Evolutionary conservation across 2,329 filamentous ascomycete genomes (phyloP).

Genomic region (Xylariaceae sp.): DNA sequence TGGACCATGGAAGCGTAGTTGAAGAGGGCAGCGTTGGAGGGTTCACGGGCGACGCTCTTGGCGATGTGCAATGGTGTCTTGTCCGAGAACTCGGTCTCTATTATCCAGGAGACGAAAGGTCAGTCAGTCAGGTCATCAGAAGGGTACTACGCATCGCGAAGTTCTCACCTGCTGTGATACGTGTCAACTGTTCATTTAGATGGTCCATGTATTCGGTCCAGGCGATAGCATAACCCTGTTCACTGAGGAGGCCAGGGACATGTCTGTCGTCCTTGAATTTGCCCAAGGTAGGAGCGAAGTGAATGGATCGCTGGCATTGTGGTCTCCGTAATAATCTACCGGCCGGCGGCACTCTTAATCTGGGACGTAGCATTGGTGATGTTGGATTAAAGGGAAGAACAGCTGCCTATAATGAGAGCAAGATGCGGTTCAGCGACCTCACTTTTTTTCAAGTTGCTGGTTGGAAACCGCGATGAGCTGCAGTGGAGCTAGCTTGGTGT

Average conservation of each 20-base stretch:
- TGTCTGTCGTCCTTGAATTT: slow-evolving; percentile 39
- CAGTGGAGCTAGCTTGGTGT: slow-evolving; percentile 4
- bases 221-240: slow-evolving; percentile 66
- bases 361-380: slow-evolving; percentile 49
- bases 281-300: slow-evolving; percentile 44
- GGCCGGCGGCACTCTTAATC: slow-evolving; percentile 49
- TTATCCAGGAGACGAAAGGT: slow-evolving; percentile 1
- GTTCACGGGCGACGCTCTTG: slow-evolving; percentile 73
- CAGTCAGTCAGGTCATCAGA: background rate
- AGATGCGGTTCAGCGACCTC: slow-evolving; percentile 13
- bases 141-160: slow-evolving; percentile 5
- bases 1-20: slow-evolving; percentile 95
- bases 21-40: slow-evolving; percentile 74
- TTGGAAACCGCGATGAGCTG: slow-evolving; percentile 12
- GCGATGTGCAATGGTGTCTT: slow-evolving; percentile 63
- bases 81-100: slow-evolving; percentile 64
- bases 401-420: no score
- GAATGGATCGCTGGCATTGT: slow-evolving; percentile 38
- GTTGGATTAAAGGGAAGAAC: slow-evolving; percentile 18
- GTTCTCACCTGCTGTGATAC: slow-evolving; percentile 63
- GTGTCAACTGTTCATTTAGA: slow-evolving; percentile 73
- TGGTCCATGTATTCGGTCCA: slow-evolving; percentile 80
- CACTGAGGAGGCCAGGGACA: slow-evolving; percentile 68
- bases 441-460: slow-evolving; percentile 28
- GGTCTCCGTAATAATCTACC: slow-evolving; percentile 35